Evolutionary conservation across 805 yeast species (phyloP), one percentile per base, ranked within the genome.

Genomic region (Hanseniaspora meyeri): DNA sequence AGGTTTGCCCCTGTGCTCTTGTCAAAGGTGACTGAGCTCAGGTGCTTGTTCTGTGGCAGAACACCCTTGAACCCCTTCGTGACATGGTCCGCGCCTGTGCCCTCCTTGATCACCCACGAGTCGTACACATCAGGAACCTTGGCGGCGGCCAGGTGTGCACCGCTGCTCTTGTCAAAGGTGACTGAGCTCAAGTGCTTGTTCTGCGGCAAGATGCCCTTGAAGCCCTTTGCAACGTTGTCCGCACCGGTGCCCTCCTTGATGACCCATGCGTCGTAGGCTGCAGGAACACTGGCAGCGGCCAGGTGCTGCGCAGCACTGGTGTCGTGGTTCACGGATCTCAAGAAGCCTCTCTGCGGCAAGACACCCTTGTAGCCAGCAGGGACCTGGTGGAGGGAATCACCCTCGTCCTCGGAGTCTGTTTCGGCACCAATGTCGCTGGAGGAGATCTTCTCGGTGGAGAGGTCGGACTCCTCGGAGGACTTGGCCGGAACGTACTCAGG

Each of bases 101-200:
- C 55, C 36, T 51, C 55, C 3, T 51, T 10, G 11, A 51, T 45
- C 32, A 37, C 55, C 55, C 55, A 51, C 1, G 17, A 2, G 19
- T 51, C 50, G 17, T 51, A 51, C 1, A 38, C 55, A 0, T 97
- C 96, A 0, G 98, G 97, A 4, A 93, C 96, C 1, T 95, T 90
- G 0, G 95, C 85, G 66, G 89, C 79, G 0, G 78, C 74, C 37
- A 91, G 66, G 65, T 87, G 95, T 0, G 88, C 95, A 37, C 50
- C 55, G 16, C 10, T 37, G 29, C 55, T 42, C 24, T 37, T 24
- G 20, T 51, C 50, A 27, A 36, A n/a, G 14, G 29, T 14, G 31
- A 51, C 31, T 6, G 55, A 45, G 5, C 27, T 20, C 29, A 51
- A 17, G 16, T 16, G 16, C 32, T 43, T 43, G 39, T 48, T 51